Evolutionary conservation across 1,284 basidiomycete species (phyloP).

Genomic region (Fistulina hepatica): DNA sequence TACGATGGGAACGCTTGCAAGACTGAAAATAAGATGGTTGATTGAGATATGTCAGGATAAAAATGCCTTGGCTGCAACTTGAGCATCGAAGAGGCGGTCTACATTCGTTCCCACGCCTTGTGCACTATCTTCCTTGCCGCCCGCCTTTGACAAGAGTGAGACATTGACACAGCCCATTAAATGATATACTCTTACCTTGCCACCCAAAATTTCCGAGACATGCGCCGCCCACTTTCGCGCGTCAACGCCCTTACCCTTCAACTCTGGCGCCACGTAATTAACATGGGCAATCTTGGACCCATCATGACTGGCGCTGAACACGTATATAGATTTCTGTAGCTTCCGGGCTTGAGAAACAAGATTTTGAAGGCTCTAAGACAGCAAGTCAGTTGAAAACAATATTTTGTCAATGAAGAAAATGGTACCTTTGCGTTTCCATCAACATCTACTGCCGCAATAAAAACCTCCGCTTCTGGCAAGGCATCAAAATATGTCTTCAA

Average conservation of each 20-base stretch:
- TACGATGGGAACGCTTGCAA: too few relatives aligned
- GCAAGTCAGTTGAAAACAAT: conserved; percentile 8
- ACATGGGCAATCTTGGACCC: conserved; percentile 78
- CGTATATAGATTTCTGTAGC: conserved; percentile 76
- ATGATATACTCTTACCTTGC: conserved; percentile 51
- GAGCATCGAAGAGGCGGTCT: conserved; percentile 59
- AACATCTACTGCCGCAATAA: conserved; percentile 61
- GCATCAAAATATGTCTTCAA: conserved; percentile 67
- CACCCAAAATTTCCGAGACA: conserved; percentile 70
- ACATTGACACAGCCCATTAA: conserved; percentile 4
- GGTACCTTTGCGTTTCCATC: conserved; percentile 74
- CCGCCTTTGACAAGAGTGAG: conserved; percentile 44
- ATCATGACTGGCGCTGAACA: conserved; percentile 71
- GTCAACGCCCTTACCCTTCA: conserved; percentile 59
- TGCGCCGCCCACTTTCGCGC: conserved; percentile 78
- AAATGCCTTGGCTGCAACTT: conserved; percentile 45
- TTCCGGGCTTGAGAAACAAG: conserved; percentile 72
- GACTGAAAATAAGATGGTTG: too few relatives aligned
- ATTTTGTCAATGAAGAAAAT: not conserved
- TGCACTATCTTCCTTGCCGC: conserved; percentile 83
- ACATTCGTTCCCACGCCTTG: conserved; percentile 75
- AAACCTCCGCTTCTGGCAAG: conserved; percentile 59
- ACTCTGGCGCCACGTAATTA: conserved; percentile 66
- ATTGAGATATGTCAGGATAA: conserved; percentile 19
- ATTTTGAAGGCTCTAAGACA: conserved; percentile 56